phyloP scores from a whole-genome alignment of 2,329 filamentous ascomycete species.

The Talaromyces sp. region DNA sequence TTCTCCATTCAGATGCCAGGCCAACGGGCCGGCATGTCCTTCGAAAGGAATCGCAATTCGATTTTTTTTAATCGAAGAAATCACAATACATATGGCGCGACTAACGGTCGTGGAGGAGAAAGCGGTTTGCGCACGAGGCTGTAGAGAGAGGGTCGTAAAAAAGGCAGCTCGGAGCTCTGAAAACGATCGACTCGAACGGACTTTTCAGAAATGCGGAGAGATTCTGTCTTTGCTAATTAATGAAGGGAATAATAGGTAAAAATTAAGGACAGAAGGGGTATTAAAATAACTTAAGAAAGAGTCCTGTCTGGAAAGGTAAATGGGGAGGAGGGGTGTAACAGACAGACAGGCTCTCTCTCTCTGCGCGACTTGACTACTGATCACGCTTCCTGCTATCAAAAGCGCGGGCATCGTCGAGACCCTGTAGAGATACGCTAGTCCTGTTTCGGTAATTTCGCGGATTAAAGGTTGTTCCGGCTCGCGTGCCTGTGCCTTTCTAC shows the following conservation, averaged over 20 bases:
- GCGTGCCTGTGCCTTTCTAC: not conserved
- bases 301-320: not conserved
- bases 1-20: conserved; percentile 32
- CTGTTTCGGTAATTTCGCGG: conserved; percentile 31
- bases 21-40: conserved; percentile 37
- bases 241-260: not conserved
- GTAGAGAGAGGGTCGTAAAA: conserved; percentile 15
- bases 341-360: conserved; percentile 1
- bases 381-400: conserved; percentile 10
- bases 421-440: conserved; percentile 39
- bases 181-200: conserved; percentile 15
- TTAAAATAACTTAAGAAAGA: conserved; percentile 10
- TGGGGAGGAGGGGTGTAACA: not conserved
- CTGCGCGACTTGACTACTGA: conserved; percentile 6
- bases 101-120: not conserved
- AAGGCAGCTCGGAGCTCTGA: conserved; percentile 9
- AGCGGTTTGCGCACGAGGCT: conserved; percentile 3
- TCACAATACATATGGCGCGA: conserved; percentile 32
- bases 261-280: conserved; percentile 3
- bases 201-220: not conserved
- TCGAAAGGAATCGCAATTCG: conserved; percentile 31
- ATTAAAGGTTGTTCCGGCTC: conserved; percentile 30
- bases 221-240: conserved; percentile 20
- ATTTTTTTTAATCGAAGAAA: conserved; percentile 7
- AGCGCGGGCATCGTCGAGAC: conserved; percentile 40